Base-by-base conservation (phyloP, 2,329 filamentous ascomycete species). In the Trichoderma atroviride region DNA sequence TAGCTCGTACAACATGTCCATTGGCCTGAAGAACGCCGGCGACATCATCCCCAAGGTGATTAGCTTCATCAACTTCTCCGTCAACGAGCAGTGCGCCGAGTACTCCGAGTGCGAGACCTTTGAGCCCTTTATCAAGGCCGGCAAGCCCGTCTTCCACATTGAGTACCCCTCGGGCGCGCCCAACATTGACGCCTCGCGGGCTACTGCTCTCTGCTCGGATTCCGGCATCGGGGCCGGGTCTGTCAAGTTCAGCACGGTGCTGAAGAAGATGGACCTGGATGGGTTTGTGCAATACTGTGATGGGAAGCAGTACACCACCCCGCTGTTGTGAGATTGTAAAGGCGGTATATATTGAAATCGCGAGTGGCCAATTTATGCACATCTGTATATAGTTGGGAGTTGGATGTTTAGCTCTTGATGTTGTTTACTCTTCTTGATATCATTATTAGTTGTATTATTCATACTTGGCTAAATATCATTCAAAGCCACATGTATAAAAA, bases 111-210 rank as follows among this genome's bases (percentile, higher is more conserved):
- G 90, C 75, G 79, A 80, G 43, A 83, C 79, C 1, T 92, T 88
- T 76, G 78, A 80, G 2, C 78, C 83, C 4, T 92, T 92, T 74
- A 84, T 89, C 68, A 74, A 83, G 11, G 85, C 84, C 6, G 82
- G 83, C 37, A 92, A 92, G 77, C 89, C 90, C 1, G 90, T 92
- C 37, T 92, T 92, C 76, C 87, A 92, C 75, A 91, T 92, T 71
- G 91, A 92, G 79, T 92, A 92, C 74, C 88, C 88, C 3, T 81
- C 85, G 55, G 83, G 81, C 10, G 84, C 83, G 9, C 77, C 77
- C 7, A 69, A 73, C 3, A 79, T 86, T 24, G 74, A 77, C 4
- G 62, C 73, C 4, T 70, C 71, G 24, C 72, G 79, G 71, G 76
- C 82, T 72, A 70, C 77, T 5, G 74, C 76, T 7, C 82, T 83